phyloP scores from a whole-genome alignment of 2,329 filamentous ascomycete genomes.

The Colletotrichum sp. region DNA sequence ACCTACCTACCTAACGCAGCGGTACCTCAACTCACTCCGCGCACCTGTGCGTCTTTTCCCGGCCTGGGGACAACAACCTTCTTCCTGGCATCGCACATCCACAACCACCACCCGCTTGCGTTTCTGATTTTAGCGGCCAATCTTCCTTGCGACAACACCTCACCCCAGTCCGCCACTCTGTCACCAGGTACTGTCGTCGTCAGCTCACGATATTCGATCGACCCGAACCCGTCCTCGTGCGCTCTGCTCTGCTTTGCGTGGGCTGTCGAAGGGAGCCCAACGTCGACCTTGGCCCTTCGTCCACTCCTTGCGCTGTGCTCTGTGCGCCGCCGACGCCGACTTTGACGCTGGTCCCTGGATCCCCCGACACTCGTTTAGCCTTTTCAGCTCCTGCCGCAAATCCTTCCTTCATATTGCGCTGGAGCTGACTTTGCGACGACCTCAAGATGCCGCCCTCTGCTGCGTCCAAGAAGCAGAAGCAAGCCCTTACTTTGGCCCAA shows the following conservation, averaged over 20 bases:
- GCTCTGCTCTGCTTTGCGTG: background rate
- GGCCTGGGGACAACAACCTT: background rate
- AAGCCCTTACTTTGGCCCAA: constrained; percentile 83
- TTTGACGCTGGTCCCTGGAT: constrained; percentile 2
- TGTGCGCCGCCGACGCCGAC: background rate
- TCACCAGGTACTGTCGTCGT: background rate
- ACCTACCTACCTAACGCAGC: background rate
- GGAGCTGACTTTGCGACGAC: background rate
- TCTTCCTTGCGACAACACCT: background rate
- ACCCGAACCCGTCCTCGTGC: background rate
- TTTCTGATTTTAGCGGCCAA: background rate
- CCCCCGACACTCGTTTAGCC: constrained; percentile 7
- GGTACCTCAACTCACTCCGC: background rate
- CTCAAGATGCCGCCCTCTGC: constrained; percentile 42
- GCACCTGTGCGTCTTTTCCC: background rate
- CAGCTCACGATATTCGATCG: background rate
- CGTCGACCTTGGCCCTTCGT: constrained; percentile 7
- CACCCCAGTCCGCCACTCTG: background rate
- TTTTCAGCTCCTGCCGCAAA: background rate
- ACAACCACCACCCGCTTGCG: background rate
- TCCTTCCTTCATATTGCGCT: constrained; percentile 1
- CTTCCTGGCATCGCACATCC: constrained; percentile 1
- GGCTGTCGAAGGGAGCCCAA: constrained; percentile 17
- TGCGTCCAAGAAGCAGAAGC: constrained; percentile 56
- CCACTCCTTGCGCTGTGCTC: constrained; percentile 18